Evolutionary conservation across 768 basidiomycete genomes (phyloP).

Genomic region (Mycena epipterygia): DNA sequence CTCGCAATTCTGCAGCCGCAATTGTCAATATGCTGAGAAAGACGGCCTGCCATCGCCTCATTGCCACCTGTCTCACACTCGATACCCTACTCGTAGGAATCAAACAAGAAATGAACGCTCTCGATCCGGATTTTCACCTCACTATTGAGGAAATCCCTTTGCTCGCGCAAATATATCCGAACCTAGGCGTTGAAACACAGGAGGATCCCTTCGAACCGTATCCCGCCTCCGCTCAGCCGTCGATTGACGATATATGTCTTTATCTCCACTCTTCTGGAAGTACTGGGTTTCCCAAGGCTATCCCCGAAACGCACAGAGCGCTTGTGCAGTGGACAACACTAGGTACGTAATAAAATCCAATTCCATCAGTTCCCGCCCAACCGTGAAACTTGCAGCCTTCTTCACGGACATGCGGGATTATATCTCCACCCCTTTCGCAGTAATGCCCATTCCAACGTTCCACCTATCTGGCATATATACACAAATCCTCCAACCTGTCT

Average conservation of each 20-base stretch:
- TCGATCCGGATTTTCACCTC: neutral
- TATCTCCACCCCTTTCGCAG: conserved; percentile 30
- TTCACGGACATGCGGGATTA: conserved; percentile 32
- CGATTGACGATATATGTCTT: conserved; percentile 36
- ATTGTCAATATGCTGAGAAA: neutral
- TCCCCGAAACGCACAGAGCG: conserved; percentile 43
- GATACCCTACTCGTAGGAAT: neutral
- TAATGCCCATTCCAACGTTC: conserved; percentile 50
- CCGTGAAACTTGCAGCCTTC: conserved; percentile 17
- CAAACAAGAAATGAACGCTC: neutral
- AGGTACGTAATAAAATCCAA: conserved; percentile 34
- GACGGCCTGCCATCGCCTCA: neutral
- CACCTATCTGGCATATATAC: conserved; percentile 45
- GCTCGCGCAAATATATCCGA: neutral
- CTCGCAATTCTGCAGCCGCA: neutral
- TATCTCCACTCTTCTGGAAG: conserved; percentile 58
- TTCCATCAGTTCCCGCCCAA: no score
- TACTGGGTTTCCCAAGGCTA: conserved; percentile 54
- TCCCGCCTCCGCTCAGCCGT: neutral
- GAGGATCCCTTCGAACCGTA: neutral
- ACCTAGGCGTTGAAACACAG: neutral
- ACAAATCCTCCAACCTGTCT: conserved; percentile 44
- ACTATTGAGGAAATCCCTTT: neutral
- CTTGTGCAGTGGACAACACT: conserved; percentile 41
- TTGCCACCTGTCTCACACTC: neutral